A percentile compares a stretch with the other conserved stretches of the same genome.
phyloP scores from a whole-genome alignment of 2,329 filamentous ascomycete species.

The Pseudogymnoascus sp. region DNA sequence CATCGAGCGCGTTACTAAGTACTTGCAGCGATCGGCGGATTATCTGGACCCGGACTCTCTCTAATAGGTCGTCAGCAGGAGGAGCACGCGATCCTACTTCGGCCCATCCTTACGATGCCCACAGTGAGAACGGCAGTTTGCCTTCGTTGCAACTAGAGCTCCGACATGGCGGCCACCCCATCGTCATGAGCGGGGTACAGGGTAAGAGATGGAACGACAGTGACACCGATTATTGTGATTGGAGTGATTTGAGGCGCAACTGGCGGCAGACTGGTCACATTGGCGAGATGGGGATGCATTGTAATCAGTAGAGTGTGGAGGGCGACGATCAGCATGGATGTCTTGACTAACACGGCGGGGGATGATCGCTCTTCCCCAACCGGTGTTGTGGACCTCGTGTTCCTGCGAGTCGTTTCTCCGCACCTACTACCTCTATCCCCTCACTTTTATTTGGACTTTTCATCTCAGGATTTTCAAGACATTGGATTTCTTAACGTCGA shows the following conservation, averaged over 20 bases:
- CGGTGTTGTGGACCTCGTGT: background rate
- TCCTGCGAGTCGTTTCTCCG: background rate
- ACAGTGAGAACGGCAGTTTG: background rate
- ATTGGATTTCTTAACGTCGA: background rate
- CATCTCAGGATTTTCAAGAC: background rate
- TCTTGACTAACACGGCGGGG: background rate
- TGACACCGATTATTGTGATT: background rate
- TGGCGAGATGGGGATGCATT: background rate
- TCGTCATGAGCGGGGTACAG: background rate
- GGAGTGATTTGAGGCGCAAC: background rate
- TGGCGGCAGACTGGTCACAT: background rate
- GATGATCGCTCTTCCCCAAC: background rate
- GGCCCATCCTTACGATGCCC: background rate
- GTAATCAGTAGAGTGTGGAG: background rate
- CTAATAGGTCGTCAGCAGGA: background rate
- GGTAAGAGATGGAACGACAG: background rate
- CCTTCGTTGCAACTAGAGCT: background rate
- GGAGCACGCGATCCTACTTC: background rate
- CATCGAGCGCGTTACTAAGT: background rate
- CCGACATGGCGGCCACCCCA: background rate
- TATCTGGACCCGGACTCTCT: background rate
- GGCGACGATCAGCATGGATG: background rate
- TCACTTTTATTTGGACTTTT: background rate
- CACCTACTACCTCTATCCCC: background rate
- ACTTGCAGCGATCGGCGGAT: background rate